Percentiles rank a stretch among this genome's conserved stretches.
phyloP scores from a whole-genome alignment of 805 yeast species.

The Saccharomycopsis microspora region DNA sequence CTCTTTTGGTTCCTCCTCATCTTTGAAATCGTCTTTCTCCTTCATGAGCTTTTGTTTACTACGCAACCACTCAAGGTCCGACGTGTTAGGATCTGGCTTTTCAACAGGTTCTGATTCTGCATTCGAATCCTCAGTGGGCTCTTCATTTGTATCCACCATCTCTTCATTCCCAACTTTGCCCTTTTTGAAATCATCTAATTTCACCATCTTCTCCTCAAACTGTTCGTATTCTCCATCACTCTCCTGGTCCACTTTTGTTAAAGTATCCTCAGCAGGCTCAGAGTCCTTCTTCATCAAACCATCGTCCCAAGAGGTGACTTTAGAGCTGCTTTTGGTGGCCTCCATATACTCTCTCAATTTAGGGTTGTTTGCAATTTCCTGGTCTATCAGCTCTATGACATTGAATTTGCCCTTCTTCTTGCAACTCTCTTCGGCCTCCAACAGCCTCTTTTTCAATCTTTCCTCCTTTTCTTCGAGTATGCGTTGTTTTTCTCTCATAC shows the following conservation, averaged over 20 bases:
- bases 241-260: slow-evolving; percentile 21
- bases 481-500: slow-evolving; percentile 37
- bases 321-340: slow-evolving; percentile 67
- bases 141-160: slow-evolving; percentile 20
- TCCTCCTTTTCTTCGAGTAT: slow-evolving; percentile 39
- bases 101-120: background rate
- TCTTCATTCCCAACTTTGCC: slow-evolving; percentile 1
- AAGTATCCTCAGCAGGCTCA: slow-evolving; percentile 11
- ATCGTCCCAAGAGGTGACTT: slow-evolving; percentile 65
- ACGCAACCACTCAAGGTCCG: background rate
- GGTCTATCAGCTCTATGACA: slow-evolving; percentile 32
- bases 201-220: slow-evolving; percentile 38
- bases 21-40: slow-evolving; percentile 27
- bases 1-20: slow-evolving; percentile 8
- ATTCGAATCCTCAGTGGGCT: background rate
- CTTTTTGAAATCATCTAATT: slow-evolving; percentile 23
- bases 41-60: slow-evolving; percentile 18
- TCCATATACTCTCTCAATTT: slow-evolving; percentile 72
- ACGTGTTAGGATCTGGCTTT: background rate
- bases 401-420: slow-evolving; percentile 23
- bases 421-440: slow-evolving; percentile 28
- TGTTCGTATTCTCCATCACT: slow-evolving; percentile 32
- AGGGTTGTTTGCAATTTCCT: slow-evolving; percentile 52
- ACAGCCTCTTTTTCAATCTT: slow-evolving; percentile 29
- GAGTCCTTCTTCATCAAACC: slow-evolving; percentile 24